Evolutionary conservation across 2,329 filamentous ascomycete genomes (phyloP).

Genomic region (Domatiomyces globalis): DNA sequence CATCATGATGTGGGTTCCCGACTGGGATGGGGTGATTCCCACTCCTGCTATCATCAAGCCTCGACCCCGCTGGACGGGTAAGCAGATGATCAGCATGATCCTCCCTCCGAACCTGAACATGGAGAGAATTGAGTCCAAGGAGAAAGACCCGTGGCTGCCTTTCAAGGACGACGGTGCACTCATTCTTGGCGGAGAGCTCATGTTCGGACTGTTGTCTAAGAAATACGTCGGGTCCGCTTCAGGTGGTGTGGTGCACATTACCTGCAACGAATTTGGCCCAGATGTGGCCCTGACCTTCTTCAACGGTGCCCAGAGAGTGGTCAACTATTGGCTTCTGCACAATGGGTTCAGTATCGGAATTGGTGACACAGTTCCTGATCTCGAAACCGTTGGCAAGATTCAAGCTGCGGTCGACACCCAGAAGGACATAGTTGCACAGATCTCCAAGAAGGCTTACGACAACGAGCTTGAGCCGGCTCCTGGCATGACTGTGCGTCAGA

Average conservation of each 20-base stretch:
- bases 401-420: conserved; percentile 66
- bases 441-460: conserved; percentile 65
- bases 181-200: conserved; percentile 73
- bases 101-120: conserved; percentile 76
- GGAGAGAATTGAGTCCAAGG: conserved; percentile 46
- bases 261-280: conserved; percentile 86
- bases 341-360: conserved; percentile 97
- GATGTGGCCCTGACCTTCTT: conserved; percentile 85
- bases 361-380: conserved; percentile 91
- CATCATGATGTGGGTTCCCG: conserved; percentile 89
- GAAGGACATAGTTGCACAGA: conserved; percentile 63
- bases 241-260: conserved; percentile 85
- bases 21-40: conserved; percentile 92
- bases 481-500: conserved; percentile 97
- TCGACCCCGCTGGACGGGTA: conserved; percentile 87
- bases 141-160: conserved; percentile 45
- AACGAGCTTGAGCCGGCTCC: conserved; percentile 85
- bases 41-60: conserved; percentile 90
- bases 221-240: conserved; percentile 82
- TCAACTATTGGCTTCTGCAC: conserved; percentile 95
- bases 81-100: conserved; percentile 90
- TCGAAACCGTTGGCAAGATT: conserved; percentile 67
- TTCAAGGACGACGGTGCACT: conserved; percentile 64
- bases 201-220: conserved; percentile 85
- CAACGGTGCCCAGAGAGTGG: conserved; percentile 84